phyloP scores from a whole-genome alignment of 2,329 filamentous ascomycete genomes.

The Colletotrichum sp. region DNA sequence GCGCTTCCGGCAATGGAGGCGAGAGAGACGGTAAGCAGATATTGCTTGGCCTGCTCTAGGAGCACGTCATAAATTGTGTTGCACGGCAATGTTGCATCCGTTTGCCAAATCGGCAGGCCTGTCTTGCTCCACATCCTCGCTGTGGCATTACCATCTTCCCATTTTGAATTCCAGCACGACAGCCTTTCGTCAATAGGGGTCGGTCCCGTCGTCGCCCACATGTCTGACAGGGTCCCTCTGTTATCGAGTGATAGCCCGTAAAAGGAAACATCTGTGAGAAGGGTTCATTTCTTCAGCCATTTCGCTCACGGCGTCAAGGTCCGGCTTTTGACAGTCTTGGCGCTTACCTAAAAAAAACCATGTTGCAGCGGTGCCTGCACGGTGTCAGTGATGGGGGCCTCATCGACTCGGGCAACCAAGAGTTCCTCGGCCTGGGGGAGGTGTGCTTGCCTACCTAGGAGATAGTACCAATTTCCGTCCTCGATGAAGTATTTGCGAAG shows the following conservation, averaged over 20 bases:
- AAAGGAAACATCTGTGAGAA: slow-evolving; percentile 57
- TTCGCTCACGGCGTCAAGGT: background rate
- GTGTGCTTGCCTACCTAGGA: slow-evolving; percentile 34
- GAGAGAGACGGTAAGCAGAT: slow-evolving; percentile 55
- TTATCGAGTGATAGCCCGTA: slow-evolving; percentile 58
- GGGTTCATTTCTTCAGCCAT: background rate
- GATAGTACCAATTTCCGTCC: slow-evolving; percentile 51
- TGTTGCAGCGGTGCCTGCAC: slow-evolving; percentile 47
- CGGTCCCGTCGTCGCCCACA: slow-evolving; percentile 43
- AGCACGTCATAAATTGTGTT: slow-evolving; percentile 58
- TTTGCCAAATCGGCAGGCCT: slow-evolving; percentile 55
- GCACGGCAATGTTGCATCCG: slow-evolving; percentile 52
- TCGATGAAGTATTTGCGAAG: slow-evolving; percentile 56
- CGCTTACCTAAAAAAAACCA: slow-evolving; percentile 48
- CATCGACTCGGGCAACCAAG: background rate
- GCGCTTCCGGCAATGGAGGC: slow-evolving; percentile 56
- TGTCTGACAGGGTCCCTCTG: slow-evolving; percentile 43
- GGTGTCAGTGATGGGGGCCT: background rate
- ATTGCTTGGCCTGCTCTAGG: slow-evolving; percentile 57
- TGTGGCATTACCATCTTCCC: slow-evolving; percentile 47
- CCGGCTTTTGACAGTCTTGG: background rate
- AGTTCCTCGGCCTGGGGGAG: background rate
- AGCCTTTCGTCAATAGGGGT: slow-evolving; percentile 41
- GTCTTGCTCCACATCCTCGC: slow-evolving; percentile 44
- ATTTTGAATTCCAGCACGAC: slow-evolving; percentile 52